phyloP scores from a whole-genome alignment of 2,329 filamentous ascomycete species.

The Alternaria angustiovoidea region DNA sequence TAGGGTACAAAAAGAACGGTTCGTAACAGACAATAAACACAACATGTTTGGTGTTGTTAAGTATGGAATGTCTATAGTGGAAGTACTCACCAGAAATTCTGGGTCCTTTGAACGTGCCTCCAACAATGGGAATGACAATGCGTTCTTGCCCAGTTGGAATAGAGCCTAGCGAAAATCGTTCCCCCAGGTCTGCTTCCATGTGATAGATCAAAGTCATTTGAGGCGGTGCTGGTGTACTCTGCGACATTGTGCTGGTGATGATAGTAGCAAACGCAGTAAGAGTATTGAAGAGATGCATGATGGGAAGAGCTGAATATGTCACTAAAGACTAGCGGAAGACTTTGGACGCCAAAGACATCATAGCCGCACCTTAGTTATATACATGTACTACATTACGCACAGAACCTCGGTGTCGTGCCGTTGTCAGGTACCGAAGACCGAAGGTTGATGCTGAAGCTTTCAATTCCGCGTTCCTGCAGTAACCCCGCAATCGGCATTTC shows the following conservation, averaged over 20 bases:
- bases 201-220: conserved; percentile 34
- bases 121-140: conserved; percentile 40
- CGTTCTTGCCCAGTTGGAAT: conserved; percentile 34
- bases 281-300: conserved; percentile 19
- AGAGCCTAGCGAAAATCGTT: conserved; percentile 30
- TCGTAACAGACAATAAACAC: not conserved
- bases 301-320: conserved; percentile 1
- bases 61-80: not conserved
- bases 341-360: not conserved
- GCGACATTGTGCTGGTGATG: conserved; percentile 23
- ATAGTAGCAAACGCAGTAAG: conserved; percentile 15
- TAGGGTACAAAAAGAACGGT: not conserved
- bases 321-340: not conserved
- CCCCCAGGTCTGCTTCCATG: conserved; percentile 31
- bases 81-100: conserved; percentile 29
- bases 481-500: conserved; percentile 3
- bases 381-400: not conserved
- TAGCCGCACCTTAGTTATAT: conserved; percentile 3
- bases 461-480: not conserved
- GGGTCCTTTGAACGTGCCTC: conserved; percentile 42
- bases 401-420: not conserved
- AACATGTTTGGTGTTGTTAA: not conserved
- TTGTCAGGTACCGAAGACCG: not conserved
- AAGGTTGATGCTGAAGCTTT: not conserved
- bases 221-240: conserved; percentile 25